phyloP scores from a whole-genome alignment of 257 asterid species.

The Solanum gandarillasii region DNA sequence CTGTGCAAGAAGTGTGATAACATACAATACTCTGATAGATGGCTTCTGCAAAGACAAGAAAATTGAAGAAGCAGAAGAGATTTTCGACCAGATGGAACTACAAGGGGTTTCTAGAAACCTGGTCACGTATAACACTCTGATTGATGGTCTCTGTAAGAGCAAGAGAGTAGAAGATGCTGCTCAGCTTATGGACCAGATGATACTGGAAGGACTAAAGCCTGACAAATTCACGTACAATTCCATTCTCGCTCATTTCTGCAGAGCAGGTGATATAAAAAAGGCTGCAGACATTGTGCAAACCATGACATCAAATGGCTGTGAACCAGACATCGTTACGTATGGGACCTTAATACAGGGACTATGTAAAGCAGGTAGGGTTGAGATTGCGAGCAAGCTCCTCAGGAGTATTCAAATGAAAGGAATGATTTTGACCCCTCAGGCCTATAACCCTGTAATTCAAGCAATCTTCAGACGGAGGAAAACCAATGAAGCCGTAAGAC shows the following conservation, averaged over 20 bases:
- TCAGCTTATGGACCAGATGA: slow-evolving; percentile 90
- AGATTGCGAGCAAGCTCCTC: slow-evolving; percentile 63
- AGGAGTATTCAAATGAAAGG: slow-evolving; percentile 83
- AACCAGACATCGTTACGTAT: slow-evolving; percentile 74
- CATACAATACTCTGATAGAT: slow-evolving; percentile 67
- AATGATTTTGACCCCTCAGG: slow-evolving; percentile 58
- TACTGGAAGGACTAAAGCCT: slow-evolving; percentile 73
- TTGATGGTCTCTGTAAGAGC: slow-evolving; percentile 75
- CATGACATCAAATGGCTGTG: slow-evolving; percentile 72
- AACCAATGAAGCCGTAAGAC: slow-evolving; percentile 55
- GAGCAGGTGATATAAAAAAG: slow-evolving; percentile 63
- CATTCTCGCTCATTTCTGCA: slow-evolving; percentile 68
- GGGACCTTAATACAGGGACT: slow-evolving; percentile 81
- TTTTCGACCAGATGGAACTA: slow-evolving; percentile 83
- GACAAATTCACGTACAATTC: slow-evolving; percentile 77
- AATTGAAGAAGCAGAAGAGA: slow-evolving; percentile 81
- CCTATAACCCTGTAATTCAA: slow-evolving; percentile 75
- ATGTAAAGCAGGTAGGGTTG: slow-evolving; percentile 65
- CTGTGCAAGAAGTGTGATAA: slow-evolving; percentile 57
- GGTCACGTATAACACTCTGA: slow-evolving; percentile 76
- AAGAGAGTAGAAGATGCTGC: slow-evolving; percentile 74
- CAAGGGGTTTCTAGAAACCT: slow-evolving; percentile 68
- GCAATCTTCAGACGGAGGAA: slow-evolving; percentile 57
- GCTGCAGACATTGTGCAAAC: slow-evolving; percentile 82
- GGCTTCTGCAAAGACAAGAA: slow-evolving; percentile 70